Conservation (phyloP, 1,284 basidiomycete species). For the Megacollybia platyphylla region DNA sequence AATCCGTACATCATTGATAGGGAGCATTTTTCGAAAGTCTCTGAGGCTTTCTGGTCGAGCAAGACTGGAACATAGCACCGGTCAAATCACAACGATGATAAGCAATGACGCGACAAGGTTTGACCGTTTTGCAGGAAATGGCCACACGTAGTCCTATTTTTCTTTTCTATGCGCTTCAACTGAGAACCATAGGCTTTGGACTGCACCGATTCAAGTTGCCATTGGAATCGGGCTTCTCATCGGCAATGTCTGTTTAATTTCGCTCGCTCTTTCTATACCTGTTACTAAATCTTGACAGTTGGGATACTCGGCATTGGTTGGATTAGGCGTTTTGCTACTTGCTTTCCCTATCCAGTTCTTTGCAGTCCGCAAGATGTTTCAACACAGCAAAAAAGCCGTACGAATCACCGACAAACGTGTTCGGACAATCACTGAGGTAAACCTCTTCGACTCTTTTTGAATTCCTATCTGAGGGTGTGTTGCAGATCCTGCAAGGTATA, state of each 20-base stretch:
- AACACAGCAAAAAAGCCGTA: slow-evolving; percentile 38
- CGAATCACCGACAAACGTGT: slow-evolving; percentile 45
- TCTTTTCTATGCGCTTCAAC: slow-evolving; percentile 1
- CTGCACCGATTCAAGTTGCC: slow-evolving; percentile 26
- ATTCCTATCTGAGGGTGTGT: background rate
- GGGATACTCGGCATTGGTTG: slow-evolving; percentile 40
- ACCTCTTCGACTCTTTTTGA: background rate
- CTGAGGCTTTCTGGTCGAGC: slow-evolving; percentile 40
- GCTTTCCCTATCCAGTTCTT: slow-evolving; percentile 36
- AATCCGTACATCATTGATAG: slow-evolving; percentile 20
- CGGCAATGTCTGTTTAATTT: slow-evolving; percentile 18
- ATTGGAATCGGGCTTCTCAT: slow-evolving; percentile 40
- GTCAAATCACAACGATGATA: slow-evolving; percentile 39
- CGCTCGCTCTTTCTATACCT: background rate
- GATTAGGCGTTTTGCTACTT: slow-evolving; percentile 34
- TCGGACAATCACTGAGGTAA: slow-evolving; percentile 32
- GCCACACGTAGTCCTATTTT: slow-evolving; percentile 20
- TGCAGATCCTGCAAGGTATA: slow-evolving; percentile 29
- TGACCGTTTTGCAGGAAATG: slow-evolving; percentile 19
- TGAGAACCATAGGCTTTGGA: slow-evolving; percentile 20
- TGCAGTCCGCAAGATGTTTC: slow-evolving; percentile 38
- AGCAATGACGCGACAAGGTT: slow-evolving; percentile 28
- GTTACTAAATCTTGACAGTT: slow-evolving; percentile 13
- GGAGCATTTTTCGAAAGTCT: slow-evolving; percentile 42
- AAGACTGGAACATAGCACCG: slow-evolving; percentile 29